These are phyloP conservation scores for Nyssa sinensis DNA, from an alignment of 148 eudicot species.

Conservation along the genomic window DNA sequence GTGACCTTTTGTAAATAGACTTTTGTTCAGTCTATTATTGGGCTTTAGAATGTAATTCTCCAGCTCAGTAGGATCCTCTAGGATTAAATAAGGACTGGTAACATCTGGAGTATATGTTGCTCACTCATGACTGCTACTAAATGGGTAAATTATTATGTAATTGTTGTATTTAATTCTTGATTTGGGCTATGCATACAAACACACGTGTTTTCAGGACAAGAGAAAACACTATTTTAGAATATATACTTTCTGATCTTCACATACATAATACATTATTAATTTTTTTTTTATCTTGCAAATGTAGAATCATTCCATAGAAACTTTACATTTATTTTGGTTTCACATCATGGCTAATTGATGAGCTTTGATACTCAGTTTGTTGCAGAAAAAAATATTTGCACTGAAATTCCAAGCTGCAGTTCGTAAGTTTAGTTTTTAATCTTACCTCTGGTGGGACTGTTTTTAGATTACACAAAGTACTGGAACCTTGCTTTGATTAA, in stretches of 20 bases:
- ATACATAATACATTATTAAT: neutral
- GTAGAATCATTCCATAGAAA: neutral
- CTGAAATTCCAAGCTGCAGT: slow-evolving; percentile 69
- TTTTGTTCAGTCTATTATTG: too few relatives aligned
- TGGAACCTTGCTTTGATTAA: neutral
- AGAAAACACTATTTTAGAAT: neutral
- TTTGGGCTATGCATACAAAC: too few relatives aligned
- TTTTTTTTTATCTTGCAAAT: neutral
- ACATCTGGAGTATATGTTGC: too few relatives aligned
- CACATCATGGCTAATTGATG: slow-evolving; percentile 5
- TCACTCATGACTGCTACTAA: too few relatives aligned
- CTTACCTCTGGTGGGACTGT: neutral
- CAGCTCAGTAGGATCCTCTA: too few relatives aligned
- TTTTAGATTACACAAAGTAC: neutral
- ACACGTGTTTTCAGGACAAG: too few relatives aligned
- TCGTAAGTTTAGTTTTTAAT: slow-evolving; percentile 46
- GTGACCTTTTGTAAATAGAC: neutral
- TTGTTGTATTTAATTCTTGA: too few relatives aligned
- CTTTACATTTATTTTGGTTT: neutral
- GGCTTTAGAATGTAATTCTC: too few relatives aligned
- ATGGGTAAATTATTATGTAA: too few relatives aligned
- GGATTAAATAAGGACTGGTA: too few relatives aligned
- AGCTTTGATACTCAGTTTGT: slow-evolving; percentile 38
- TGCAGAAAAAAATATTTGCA: slow-evolving; percentile 49
- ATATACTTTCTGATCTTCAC: neutral